Evolutionary conservation across 106 monocot species (phyloP).

Genomic region (Posidonia australis): DNA sequence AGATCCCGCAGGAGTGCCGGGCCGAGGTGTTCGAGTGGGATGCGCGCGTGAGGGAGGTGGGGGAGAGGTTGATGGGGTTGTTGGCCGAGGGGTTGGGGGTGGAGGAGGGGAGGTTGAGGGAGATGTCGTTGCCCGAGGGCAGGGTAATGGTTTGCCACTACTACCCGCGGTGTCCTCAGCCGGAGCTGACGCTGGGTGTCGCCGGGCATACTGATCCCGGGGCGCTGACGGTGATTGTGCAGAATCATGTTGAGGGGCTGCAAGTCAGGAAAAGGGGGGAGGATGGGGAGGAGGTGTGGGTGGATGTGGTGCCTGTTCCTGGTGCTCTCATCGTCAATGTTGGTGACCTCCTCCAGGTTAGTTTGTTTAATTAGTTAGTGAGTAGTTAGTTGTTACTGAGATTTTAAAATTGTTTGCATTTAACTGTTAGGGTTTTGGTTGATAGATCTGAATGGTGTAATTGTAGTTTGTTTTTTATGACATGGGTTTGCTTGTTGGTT

Average conservation of each 20-base stretch:
- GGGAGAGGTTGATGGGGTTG: slow-evolving; percentile 31
- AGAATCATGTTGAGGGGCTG: slow-evolving; percentile 52
- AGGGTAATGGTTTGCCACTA: slow-evolving; percentile 57
- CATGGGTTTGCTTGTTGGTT: too few relatives aligned
- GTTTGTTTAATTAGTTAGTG: background rate
- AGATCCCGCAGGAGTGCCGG: slow-evolving; percentile 24
- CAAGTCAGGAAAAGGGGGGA: slow-evolving; percentile 31
- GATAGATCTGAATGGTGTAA: too few relatives aligned
- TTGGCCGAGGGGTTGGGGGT: slow-evolving; percentile 56
- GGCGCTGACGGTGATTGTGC: slow-evolving; percentile 44
- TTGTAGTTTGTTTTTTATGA: too few relatives aligned
- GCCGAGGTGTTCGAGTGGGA: slow-evolving; percentile 29
- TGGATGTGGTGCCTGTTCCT: slow-evolving; percentile 30
- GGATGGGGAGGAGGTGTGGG: slow-evolving; percentile 26
- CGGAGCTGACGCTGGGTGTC: slow-evolving; percentile 46
- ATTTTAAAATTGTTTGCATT: background rate
- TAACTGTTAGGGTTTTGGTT: too few relatives aligned
- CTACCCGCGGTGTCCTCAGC: slow-evolving; percentile 76
- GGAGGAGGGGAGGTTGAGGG: slow-evolving; percentile 25
- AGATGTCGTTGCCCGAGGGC: slow-evolving; percentile 29
- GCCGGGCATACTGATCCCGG: slow-evolving; percentile 53
- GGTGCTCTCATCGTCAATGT: slow-evolving; percentile 33
- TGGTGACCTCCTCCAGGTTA: slow-evolving; percentile 40
- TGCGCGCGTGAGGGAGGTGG: slow-evolving; percentile 18
- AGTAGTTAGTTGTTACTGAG: background rate